Evolutionary conservation across 257 asterid species (phyloP).

Genomic region (Solanum dulcamara): DNA sequence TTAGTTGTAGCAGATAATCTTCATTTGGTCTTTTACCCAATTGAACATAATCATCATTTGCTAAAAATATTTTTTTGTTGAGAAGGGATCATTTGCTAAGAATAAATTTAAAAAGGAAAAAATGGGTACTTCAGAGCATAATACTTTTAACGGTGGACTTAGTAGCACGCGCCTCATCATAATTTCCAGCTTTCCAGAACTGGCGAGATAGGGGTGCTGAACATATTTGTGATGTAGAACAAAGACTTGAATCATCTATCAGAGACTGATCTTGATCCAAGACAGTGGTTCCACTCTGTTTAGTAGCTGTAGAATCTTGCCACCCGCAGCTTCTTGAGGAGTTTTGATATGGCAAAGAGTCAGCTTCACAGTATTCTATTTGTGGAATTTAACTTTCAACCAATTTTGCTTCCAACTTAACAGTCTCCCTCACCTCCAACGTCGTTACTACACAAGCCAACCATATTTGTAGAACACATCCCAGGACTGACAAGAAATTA

Average conservation of each 20-base stretch:
- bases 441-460: constrained; percentile 21
- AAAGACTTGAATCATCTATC: constrained; percentile 44
- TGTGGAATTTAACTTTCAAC: constrained; percentile 27
- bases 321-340: constrained; percentile 14
- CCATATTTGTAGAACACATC: constrained; percentile 21
- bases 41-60: background rate
- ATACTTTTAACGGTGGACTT: constrained; percentile 55
- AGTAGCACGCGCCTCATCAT: constrained; percentile 39
- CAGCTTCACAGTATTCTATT: constrained; percentile 11
- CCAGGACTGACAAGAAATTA: constrained; percentile 23
- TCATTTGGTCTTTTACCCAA: background rate
- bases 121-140: constrained; percentile 6
- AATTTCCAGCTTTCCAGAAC: constrained; percentile 95
- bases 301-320: constrained; percentile 23
- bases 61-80: background rate
- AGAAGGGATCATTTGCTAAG: background rate
- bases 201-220: constrained; percentile 83
- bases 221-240: constrained; percentile 65
- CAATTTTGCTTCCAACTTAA: constrained; percentile 29
- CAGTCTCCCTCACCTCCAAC: constrained; percentile 28
- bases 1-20: background rate
- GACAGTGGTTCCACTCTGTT: constrained; percentile 18
- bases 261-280: constrained; percentile 28
- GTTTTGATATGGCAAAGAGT: constrained; percentile 2
- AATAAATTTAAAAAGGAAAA: background rate